These are phyloP conservation scores for Toxoplasma gondii DNA, from an alignment of 169 alveolate species.

Conservation along the genomic window DNA sequence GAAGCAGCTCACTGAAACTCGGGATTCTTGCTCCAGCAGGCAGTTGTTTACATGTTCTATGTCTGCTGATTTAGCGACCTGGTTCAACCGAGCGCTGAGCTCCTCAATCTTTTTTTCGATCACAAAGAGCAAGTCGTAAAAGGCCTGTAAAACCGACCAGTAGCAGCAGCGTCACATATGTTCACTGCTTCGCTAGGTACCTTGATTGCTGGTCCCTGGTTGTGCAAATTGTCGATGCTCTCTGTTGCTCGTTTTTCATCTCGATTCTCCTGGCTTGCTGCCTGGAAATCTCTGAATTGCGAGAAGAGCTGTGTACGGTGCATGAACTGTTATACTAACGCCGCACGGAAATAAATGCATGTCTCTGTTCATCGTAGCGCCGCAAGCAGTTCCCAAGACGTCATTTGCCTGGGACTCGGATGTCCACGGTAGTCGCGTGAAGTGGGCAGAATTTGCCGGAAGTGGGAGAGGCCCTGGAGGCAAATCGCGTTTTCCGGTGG, in stretches of 20 bases:
- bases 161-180: neutral
- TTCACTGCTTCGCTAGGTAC: neutral
- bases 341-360: too few relatives aligned
- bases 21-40: slow-evolving; percentile 2
- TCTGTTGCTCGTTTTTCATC: neutral
- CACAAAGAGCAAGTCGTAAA: neutral
- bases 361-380: too few relatives aligned
- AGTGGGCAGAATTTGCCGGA: too few relatives aligned
- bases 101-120: neutral
- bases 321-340: too few relatives aligned
- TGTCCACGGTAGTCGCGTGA: too few relatives aligned
- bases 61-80: neutral
- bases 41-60: neutral
- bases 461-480: too few relatives aligned
- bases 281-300: too few relatives aligned
- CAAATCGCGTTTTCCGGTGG: too few relatives aligned
- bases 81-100: neutral
- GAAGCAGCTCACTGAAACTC: neutral
- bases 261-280: too few relatives aligned
- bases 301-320: too few relatives aligned
- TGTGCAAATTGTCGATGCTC: neutral
- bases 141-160: neutral
- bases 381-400: too few relatives aligned
- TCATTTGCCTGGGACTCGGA: too few relatives aligned
- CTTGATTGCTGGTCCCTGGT: neutral